These are phyloP conservation scores for Coemansia sp. DNA, from an alignment of 192 early-diverging fungal species.

Conservation along the genomic window DNA sequence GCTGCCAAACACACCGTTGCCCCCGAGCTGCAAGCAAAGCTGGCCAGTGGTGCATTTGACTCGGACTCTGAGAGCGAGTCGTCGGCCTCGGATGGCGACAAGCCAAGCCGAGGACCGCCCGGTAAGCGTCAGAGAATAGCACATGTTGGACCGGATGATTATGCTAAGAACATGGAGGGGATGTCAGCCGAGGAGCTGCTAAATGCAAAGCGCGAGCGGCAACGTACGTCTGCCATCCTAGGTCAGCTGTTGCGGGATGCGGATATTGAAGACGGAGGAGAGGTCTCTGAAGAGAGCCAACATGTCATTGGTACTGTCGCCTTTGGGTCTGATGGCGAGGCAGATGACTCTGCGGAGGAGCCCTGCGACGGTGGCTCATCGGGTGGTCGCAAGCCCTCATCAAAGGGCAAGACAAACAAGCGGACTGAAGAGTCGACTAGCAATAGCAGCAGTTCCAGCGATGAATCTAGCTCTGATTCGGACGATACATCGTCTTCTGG, in stretches of 20 bases:
- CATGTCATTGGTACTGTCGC: background rate
- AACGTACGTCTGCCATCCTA: constrained; percentile 35
- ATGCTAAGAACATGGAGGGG: background rate
- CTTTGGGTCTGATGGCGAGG: constrained; percentile 6
- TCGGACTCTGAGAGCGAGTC: constrained; percentile 31
- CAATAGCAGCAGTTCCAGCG: constrained; percentile 5
- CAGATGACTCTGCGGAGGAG: background rate
- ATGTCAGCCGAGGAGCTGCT: constrained; percentile 22
- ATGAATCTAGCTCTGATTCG: constrained; percentile 11
- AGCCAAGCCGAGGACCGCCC: background rate
- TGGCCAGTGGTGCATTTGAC: constrained; percentile 44
- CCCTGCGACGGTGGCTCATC: background rate
- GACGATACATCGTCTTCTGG: constrained; percentile 4
- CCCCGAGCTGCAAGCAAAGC: constrained; percentile 43
- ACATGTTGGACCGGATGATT: background rate
- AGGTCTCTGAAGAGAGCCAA: background rate
- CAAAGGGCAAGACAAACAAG: background rate
- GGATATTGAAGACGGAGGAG: background rate
- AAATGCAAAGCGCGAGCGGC: constrained; percentile 30
- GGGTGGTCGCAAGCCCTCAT: background rate
- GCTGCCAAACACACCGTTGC: constrained; percentile 1
- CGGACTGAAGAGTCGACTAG: background rate
- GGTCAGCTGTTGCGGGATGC: constrained; percentile 12
- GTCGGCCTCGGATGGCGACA: background rate
- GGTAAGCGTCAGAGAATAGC: background rate